A percentile compares a stretch with the other conserved stretches of the same genome.
These are phyloP conservation scores for Apiospora marii DNA, from an alignment of 2,329 filamentous ascomycete species.

Conservation along the genomic window DNA sequence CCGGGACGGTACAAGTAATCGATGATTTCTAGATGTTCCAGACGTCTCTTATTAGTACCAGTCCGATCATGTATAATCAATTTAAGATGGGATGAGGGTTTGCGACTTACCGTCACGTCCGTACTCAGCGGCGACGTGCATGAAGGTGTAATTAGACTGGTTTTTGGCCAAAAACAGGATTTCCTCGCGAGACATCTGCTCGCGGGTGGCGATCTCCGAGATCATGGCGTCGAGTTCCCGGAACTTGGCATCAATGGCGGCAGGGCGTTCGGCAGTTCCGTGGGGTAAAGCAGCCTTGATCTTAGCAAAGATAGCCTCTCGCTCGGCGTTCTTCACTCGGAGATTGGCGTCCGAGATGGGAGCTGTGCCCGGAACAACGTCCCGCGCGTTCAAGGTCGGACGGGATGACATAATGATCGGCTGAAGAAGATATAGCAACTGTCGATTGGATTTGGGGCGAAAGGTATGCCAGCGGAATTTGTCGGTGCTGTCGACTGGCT, in stretches of 20 bases:
- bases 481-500: background rate
- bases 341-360: background rate
- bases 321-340: background rate
- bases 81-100: too few species aligned
- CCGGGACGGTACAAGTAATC: background rate
- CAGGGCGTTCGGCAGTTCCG: background rate
- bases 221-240: background rate
- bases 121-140: background rate
- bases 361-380: background rate
- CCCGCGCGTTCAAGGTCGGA: background rate
- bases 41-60: too few species aligned
- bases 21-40: background rate
- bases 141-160: background rate
- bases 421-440: background rate
- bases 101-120: background rate
- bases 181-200: background rate
- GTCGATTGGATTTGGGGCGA: background rate
- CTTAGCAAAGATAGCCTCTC: background rate
- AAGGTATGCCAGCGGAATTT: background rate
- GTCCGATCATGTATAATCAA: too few species aligned
- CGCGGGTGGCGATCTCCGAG: background rate
- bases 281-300: background rate
- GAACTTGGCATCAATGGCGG: background rate
- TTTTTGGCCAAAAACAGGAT: background rate
- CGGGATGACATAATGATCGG: background rate